Evolutionary conservation across 306 rosid genomes (phyloP).

Genomic region (Bauhinia variegata): DNA sequence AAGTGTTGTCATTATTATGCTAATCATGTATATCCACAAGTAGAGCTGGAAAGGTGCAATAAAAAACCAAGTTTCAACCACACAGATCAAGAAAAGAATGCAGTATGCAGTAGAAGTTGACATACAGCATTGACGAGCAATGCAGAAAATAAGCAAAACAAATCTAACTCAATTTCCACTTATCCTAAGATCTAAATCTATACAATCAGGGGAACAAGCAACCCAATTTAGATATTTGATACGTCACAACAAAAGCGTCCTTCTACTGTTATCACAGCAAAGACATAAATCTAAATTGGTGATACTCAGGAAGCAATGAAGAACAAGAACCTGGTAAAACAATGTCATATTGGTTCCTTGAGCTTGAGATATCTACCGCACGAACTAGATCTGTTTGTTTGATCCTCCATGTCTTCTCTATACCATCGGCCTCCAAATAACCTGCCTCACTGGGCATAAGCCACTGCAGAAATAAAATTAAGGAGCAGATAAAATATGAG

Average conservation of each 20-base stretch:
- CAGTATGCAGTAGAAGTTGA: neutral
- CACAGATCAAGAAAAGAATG: neutral
- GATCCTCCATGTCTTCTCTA: conserved; percentile 80
- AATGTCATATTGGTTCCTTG: conserved; percentile 73
- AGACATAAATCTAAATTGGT: conserved; percentile 1
- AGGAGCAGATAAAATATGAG: neutral
- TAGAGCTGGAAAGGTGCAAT: neutral
- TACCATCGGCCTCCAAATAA: conserved; percentile 79
- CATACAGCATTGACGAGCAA: neutral
- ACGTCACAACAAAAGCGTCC: neutral
- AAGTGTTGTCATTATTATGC: no score
- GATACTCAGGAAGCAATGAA: conserved; percentile 20
- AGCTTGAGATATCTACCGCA: conserved; percentile 71
- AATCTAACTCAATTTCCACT: neutral
- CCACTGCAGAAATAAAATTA: conserved; percentile 58
- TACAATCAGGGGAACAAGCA: neutral
- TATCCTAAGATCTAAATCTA: neutral
- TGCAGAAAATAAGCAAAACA: conserved; percentile 3
- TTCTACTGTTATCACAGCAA: neutral
- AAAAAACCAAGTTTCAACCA: neutral
- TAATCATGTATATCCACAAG: no score
- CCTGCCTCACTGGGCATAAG: conserved; percentile 86
- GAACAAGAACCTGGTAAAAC: conserved; percentile 67
- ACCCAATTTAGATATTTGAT: neutral
- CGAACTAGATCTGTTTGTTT: conserved; percentile 68